Conservation (phyloP, 2,329 filamentous ascomycete genomes). For the Sporothrix pseudoabietina region DNA sequence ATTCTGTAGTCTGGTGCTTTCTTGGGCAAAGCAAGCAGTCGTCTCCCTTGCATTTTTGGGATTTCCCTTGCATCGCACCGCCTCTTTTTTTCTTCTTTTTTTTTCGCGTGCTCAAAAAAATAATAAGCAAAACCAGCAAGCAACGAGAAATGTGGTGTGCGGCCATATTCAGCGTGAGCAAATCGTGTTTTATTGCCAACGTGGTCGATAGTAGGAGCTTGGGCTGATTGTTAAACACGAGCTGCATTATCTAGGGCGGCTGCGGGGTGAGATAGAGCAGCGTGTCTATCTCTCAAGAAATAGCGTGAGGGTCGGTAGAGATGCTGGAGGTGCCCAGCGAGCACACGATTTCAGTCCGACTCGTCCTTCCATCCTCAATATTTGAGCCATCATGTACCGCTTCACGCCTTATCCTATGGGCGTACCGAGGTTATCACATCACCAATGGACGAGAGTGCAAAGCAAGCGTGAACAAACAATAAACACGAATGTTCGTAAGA, state of each 20-base stretch:
- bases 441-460: not conserved
- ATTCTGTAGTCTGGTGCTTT: not conserved
- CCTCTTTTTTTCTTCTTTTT: not conserved
- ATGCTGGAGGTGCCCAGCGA: not conserved
- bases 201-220: not conserved
- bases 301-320: not conserved
- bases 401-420: too few species aligned
- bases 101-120: not conserved
- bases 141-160: not conserved
- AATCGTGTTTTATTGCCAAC: not conserved
- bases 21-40: not conserved
- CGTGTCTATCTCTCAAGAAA: not conserved
- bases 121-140: not conserved
- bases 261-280: not conserved
- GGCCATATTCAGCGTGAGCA: not conserved
- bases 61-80: slow-evolving; percentile 1
- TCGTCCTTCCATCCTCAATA: not conserved
- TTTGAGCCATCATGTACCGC: too few species aligned
- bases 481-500: not conserved
- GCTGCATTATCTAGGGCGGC: not conserved
- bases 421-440: not conserved
- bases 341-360: not conserved
- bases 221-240: not conserved
- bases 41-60: slow-evolving; percentile 1
- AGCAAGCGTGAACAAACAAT: not conserved